Evolutionary conservation across 2,329 filamentous ascomycete genomes (phyloP), one percentile per base, ranked within the genome.

Genomic region (Fusarium veterinarium): DNA sequence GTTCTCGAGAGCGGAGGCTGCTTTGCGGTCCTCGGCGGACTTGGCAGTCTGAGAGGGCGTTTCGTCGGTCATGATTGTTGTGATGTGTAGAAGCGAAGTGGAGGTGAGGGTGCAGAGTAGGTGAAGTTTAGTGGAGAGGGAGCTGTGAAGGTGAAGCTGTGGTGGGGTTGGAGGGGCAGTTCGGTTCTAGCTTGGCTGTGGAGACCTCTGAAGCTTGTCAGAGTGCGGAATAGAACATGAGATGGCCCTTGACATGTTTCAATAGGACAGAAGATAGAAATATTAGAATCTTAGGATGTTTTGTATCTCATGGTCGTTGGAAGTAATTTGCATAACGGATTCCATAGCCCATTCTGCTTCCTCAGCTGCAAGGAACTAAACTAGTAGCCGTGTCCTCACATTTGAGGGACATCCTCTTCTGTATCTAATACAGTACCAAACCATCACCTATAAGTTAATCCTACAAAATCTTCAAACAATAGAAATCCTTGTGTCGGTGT

Each of bases 1-100:
- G 69, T 87, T 89, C 52, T 91, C 92, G 67, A 95, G 89, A 35
- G 92, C 93, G 11, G 91, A 91, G 44, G 91, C 91, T 49, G 92
- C 91, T 82, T 94, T 94, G 82, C 92, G 91, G 83, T 94, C 92
- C 82, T 94, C 92, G 78, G 92, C 92, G 45, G 88, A 90, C 82
- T 91, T 92, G 77, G 88, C 87, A 63, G 84, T 81, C 37, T 81
- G 73, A 38, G 82, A 81, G 74, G 86, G 81, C 30, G 69, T 67
- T 75, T 90, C 88, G 69, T 90, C 88, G 64, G 91, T 89, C 68
- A 86, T 88, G 49, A 86, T 84, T 35, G 37, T 38, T 41, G 79
- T 90, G 38, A 28, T 46, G 14, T 37, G 17, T 42, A 19, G 25
- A 51, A 38, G 25, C 38, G 44, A 48, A 48, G 28, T 57, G 48